Evolutionary conservation across 305 asterid species (phyloP).

Genomic region (Caryopteris hybrid): DNA sequence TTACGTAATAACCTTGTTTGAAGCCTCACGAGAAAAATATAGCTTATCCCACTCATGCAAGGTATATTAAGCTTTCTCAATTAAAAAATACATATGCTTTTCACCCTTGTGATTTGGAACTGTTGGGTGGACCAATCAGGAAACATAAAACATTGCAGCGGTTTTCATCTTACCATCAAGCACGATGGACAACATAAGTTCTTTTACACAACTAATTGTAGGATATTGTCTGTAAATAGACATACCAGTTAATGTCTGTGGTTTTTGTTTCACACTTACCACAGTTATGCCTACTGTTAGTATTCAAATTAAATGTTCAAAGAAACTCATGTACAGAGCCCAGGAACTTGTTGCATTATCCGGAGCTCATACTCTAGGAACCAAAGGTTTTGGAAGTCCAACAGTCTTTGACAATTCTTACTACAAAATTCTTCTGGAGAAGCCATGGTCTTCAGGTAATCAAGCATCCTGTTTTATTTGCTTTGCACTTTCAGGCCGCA

Average conservation of each 20-base stretch:
- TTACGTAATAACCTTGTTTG: background rate
- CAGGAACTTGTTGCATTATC: slow-evolving; percentile 88
- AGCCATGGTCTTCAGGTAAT: slow-evolving; percentile 86
- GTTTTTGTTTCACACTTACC: background rate
- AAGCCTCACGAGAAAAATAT: too few species aligned
- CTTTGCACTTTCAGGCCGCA: background rate
- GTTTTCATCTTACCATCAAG: background rate
- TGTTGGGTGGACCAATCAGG: background rate
- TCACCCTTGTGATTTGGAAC: background rate
- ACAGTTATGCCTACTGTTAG: background rate
- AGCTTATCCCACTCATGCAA: too few species aligned
- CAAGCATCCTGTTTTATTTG: background rate
- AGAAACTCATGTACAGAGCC: slow-evolving; percentile 39
- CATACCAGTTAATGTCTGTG: background rate
- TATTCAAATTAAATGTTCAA: background rate
- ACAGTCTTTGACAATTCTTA: slow-evolving; percentile 74
- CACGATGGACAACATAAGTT: background rate
- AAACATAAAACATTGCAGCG: background rate
- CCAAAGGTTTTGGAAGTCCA: slow-evolving; percentile 91
- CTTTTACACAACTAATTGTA: too few species aligned
- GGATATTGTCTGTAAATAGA: background rate
- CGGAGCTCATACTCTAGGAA: slow-evolving; percentile 91
- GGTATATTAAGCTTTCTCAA: background rate
- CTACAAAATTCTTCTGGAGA: slow-evolving; percentile 74
- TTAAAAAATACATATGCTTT: background rate